Evolutionary conservation across 1,284 basidiomycete genomes (phyloP).

Genomic region (Xanthoconium separans): DNA sequence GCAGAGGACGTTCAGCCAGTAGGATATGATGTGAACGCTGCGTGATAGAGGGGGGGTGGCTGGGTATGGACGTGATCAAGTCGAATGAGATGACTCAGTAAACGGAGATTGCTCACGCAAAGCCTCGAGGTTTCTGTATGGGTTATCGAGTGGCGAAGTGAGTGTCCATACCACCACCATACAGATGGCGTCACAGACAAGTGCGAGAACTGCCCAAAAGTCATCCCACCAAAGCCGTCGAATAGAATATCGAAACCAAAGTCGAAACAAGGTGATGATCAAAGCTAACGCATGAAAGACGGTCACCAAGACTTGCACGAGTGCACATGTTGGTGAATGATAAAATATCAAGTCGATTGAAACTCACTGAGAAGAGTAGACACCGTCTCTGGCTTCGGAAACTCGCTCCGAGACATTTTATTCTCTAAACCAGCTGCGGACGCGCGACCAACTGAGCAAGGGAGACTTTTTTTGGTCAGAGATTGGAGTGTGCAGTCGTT

Average conservation of each 20-base stretch:
- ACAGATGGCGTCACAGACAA: constrained; percentile 15
- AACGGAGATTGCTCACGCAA: constrained; percentile 12
- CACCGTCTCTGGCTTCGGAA: constrained; percentile 11
- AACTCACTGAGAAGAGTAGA: constrained; percentile 20
- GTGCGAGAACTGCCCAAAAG: constrained; percentile 25
- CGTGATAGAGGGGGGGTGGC: constrained; percentile 18
- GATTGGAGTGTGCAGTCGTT: not conserved
- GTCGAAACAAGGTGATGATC: constrained; percentile 25
- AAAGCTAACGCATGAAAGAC: constrained; percentile 22
- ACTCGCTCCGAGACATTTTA: constrained; percentile 5
- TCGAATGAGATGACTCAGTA: not conserved
- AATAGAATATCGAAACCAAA: constrained; percentile 26
- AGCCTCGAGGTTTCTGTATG: constrained; percentile 7
- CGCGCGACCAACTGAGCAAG: not conserved
- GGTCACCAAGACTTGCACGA: constrained; percentile 16
- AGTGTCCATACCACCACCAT: constrained; percentile 14
- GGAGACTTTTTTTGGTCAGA: not conserved
- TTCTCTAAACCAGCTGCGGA: not conserved
- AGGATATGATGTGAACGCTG: constrained; percentile 17
- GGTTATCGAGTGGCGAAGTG: constrained; percentile 16
- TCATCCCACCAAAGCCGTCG: constrained; percentile 32
- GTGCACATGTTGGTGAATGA: not conserved
- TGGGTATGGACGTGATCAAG: not conserved
- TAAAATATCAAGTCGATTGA: not conserved
- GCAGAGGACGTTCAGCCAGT: constrained; percentile 20